Evolutionary conservation across 2,329 filamentous ascomycete species (phyloP), one percentile per base, ranked within the genome.

Genomic region (Calonectria leucothoes): DNA sequence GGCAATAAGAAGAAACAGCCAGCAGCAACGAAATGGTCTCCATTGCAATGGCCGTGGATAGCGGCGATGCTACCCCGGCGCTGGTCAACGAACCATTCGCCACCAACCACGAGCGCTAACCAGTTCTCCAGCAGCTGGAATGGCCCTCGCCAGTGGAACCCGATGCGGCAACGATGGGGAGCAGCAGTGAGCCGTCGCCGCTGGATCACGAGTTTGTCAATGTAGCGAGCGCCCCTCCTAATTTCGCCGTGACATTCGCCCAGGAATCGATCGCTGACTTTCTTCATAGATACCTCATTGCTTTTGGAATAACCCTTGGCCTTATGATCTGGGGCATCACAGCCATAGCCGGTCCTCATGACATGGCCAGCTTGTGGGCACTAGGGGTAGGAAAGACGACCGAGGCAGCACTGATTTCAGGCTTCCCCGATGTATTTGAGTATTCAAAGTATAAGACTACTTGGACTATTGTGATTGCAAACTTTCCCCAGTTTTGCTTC

Each of bases 401-500:
- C 2, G 68, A 74, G 6, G 20, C 59, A 7, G 45, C 67, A 3
- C 42, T 74, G 3, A 69, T 75, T 20, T 12, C 25, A 7, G 12
- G 29, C 25, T 55, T 57, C 17, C 65, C 65, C 17, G 23, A 37
- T 6, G 4, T 29, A 6, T 4, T 67, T 2, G 6, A 4, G 6
- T 6, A n/a, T 2, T 48, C 35, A 17, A 8, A 17, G 31, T 20
- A 31, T 10, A 52, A 25, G 6, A 48, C 55, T 6, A 35, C 65
- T 4, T 33, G 11, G 2, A 55, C 29, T 7, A 55, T 74, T 11
- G 12, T 74, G 1, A 12, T 74, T 1, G 71, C 74, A 29, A 75
- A 71, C n/a, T 25, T 59, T 6, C 71, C 74, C 3, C 74, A 75
- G 12, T 45, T 75, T 25, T 55, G 27, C 15, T 74, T 75, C 7